Conservation (phyloP, 1,284 basidiomycete species). For the Trametes pubescens region DNA sequence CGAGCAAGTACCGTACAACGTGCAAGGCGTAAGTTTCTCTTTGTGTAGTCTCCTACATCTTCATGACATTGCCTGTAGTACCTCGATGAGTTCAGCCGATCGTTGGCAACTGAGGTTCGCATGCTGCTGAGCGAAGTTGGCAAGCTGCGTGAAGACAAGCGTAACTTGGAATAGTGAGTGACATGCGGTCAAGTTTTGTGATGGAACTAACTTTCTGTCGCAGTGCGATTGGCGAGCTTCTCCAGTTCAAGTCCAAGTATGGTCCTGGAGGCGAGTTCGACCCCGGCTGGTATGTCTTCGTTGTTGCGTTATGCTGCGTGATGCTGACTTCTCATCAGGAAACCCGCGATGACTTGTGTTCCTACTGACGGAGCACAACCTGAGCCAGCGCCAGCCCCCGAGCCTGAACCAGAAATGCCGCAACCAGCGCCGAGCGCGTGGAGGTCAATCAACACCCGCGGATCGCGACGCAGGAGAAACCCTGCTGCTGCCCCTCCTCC, state of each 20-base stretch:
- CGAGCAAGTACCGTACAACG: slow-evolving; percentile 79
- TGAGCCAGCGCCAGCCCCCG: slow-evolving; percentile 25
- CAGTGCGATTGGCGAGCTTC: slow-evolving; percentile 74
- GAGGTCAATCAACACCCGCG: slow-evolving; percentile 53
- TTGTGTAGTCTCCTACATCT: background rate
- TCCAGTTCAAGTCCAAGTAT: slow-evolving; percentile 73
- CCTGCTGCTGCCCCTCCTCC: slow-evolving; percentile 33
- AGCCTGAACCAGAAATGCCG: slow-evolving; percentile 29
- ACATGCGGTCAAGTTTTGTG: background rate
- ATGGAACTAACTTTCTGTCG: slow-evolving; percentile 3
- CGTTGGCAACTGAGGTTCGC: slow-evolving; percentile 78
- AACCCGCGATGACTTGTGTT: slow-evolving; percentile 48
- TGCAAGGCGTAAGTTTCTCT: slow-evolving; percentile 65
- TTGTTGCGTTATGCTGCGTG: slow-evolving; percentile 10
- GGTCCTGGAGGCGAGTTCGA: slow-evolving; percentile 81
- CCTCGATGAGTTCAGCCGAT: slow-evolving; percentile 82
- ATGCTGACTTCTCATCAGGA: slow-evolving; percentile 47
- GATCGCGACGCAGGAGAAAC: slow-evolving; percentile 44
- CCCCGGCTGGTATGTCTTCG: slow-evolving; percentile 64
- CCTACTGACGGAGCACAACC: slow-evolving; percentile 33
- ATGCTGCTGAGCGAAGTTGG: slow-evolving; percentile 81
- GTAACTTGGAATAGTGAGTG: slow-evolving; percentile 74
- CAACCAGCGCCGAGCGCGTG: slow-evolving; percentile 59
- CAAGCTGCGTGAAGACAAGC: slow-evolving; percentile 75
- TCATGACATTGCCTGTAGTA: slow-evolving; percentile 52